These are phyloP conservation scores for Talaromyces sp. DNA, from an alignment of 2,329 filamentous ascomycete genomes.

Conservation along the genomic window DNA sequence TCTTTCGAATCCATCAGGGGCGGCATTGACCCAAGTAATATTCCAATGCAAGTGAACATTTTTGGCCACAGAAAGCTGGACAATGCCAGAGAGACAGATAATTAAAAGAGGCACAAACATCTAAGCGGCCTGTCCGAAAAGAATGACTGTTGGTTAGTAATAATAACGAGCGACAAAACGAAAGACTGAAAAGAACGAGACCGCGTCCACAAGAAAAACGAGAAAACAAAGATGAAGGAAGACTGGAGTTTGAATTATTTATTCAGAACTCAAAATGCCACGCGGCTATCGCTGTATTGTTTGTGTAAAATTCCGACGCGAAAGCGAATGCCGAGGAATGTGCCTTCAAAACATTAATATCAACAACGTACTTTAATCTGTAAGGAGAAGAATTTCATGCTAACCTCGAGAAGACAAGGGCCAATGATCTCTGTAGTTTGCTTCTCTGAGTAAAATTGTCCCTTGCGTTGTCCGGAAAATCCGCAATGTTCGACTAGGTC, in stretches of 20 bases:
- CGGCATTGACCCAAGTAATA: conserved; percentile 64
- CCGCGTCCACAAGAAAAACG: conserved; percentile 7
- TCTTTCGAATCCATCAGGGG: conserved; percentile 64
- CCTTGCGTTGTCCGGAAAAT: not conserved
- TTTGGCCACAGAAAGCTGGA: conserved; percentile 13
- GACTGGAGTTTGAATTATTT: not conserved
- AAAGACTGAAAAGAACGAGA: not conserved
- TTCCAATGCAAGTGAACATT: conserved; percentile 56
- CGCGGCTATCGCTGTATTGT: not conserved
- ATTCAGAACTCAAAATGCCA: not conserved
- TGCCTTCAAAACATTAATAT: not conserved
- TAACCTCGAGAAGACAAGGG: not conserved
- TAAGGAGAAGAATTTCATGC: not conserved
- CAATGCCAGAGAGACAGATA: conserved; percentile 4
- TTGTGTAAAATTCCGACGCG: conserved; percentile 8
- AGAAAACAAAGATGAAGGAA: not conserved
- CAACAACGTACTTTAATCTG: not conserved
- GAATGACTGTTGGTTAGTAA: conserved; percentile 9
- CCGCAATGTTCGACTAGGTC: not conserved
- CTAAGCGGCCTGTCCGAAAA: not conserved
- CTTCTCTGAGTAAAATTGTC: not conserved
- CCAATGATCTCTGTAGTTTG: not conserved
- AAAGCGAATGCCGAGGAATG: not conserved
- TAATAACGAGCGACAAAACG: not conserved
- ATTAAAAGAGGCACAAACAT: conserved; percentile 4